Evolutionary conservation across 2,329 filamentous ascomycete genomes (phyloP).

Genomic region (Berkeleyomyces rouxiae): DNA sequence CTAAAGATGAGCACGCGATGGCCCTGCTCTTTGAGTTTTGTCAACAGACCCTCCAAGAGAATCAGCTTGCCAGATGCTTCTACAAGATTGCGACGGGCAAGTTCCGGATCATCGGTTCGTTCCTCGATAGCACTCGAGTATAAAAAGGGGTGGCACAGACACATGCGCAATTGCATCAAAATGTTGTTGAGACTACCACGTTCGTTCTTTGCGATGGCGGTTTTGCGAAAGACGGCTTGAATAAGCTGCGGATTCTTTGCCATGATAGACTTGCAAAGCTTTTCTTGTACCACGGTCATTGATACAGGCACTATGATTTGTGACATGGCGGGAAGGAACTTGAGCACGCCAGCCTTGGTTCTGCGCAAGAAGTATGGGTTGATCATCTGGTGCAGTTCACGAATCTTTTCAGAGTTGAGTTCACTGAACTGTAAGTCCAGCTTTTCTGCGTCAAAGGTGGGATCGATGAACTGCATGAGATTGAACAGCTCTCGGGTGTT

Average conservation of each 20-base stretch:
- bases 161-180: constrained; percentile 85
- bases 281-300: constrained; percentile 87
- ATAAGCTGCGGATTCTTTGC: constrained; percentile 81
- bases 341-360: constrained; percentile 80
- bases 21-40: constrained; percentile 67
- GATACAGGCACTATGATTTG: constrained; percentile 94
- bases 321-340: constrained; percentile 80
- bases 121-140: constrained; percentile 89
- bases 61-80: constrained; percentile 84
- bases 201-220: constrained; percentile 50
- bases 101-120: constrained; percentile 40
- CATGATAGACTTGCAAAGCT: constrained; percentile 84
- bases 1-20: constrained; percentile 92
- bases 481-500: constrained; percentile 93
- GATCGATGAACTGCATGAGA: constrained; percentile 83
- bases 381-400: constrained; percentile 67
- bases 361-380: constrained; percentile 53
- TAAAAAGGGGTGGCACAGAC: constrained; percentile 87
- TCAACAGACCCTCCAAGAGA: constrained; percentile 68
- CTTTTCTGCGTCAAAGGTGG: constrained; percentile 46
- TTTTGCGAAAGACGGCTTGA: constrained; percentile 62
- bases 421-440: constrained; percentile 61
- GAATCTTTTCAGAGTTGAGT: constrained; percentile 70
- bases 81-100: constrained; percentile 64
- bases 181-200: constrained; percentile 82